phyloP scores from a whole-genome alignment of 1,284 basidiomycete genomes.

The Rhodotorula sp. region DNA sequence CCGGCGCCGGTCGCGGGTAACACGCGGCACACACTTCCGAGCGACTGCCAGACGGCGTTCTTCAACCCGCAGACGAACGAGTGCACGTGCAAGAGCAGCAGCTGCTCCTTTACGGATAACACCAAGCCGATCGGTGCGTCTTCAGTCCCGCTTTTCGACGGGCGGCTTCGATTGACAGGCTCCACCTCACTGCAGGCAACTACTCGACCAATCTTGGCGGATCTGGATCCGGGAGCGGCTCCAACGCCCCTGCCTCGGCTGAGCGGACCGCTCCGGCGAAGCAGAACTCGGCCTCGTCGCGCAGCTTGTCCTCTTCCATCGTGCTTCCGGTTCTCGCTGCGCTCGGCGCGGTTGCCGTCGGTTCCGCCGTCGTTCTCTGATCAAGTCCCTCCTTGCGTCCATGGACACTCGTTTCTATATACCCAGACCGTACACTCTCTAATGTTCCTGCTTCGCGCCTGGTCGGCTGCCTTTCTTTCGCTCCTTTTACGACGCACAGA shows the following conservation, averaged over 20 bases:
- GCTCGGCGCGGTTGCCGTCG: not conserved
- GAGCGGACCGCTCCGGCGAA: constrained; percentile 12
- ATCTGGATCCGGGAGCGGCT: not conserved
- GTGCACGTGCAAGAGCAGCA: constrained; percentile 61
- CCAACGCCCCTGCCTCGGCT: not conserved
- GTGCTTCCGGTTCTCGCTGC: not conserved
- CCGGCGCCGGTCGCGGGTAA: constrained; percentile 57
- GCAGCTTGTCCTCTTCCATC: not conserved
- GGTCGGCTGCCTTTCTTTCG: not conserved
- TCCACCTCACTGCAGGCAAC: constrained; percentile 7
- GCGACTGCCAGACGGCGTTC: constrained; percentile 67
- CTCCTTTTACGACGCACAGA: not conserved
- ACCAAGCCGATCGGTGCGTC: constrained; percentile 60
- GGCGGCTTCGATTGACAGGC: too few species aligned
- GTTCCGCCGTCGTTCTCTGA: not conserved
- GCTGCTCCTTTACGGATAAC: constrained; percentile 63
- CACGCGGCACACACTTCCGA: constrained; percentile 53
- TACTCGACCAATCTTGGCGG: constrained; percentile 28
- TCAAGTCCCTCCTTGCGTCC: not conserved
- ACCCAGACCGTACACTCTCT: too few species aligned
- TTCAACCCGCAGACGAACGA: constrained; percentile 62
- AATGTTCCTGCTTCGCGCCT: too few species aligned
- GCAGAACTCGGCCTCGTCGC: constrained; percentile 4
- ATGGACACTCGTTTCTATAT: not conserved
- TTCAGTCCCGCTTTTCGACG: not conserved